These are phyloP conservation scores for Astrothelium subdiscretum DNA, from an alignment of 495 filamentous ascomycete genomes.

Conservation along the genomic window DNA sequence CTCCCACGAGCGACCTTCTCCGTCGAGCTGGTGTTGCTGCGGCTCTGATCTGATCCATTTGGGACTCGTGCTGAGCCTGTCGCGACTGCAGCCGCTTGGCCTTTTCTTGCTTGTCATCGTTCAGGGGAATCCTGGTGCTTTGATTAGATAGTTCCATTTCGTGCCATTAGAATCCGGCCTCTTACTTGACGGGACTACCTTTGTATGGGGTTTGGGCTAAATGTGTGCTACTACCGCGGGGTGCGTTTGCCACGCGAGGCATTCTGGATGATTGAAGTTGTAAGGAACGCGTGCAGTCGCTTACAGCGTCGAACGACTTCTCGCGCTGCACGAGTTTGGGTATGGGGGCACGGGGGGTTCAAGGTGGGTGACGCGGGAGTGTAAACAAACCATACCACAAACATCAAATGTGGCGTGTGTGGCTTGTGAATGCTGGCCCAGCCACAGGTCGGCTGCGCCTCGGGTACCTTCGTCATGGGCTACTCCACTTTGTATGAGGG, in stretches of 20 bases:
- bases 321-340: background rate
- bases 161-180: background rate
- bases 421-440: background rate
- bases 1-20: slow-evolving; percentile 50
- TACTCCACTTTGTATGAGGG: too few species aligned
- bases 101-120: slow-evolving; percentile 91
- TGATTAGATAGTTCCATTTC: background rate
- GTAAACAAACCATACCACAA: background rate
- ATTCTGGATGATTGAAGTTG: slow-evolving; percentile 5
- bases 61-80: slow-evolving; percentile 77
- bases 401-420: background rate
- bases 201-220: slow-evolving; percentile 16
- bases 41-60: slow-evolving; percentile 82
- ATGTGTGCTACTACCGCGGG: slow-evolving; percentile 13
- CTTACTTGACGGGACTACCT: slow-evolving; percentile 18
- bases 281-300: too few species aligned
- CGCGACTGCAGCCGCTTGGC: slow-evolving; percentile 77
- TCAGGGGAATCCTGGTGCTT: slow-evolving; percentile 59
- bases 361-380: too few species aligned
- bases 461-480: too few species aligned
- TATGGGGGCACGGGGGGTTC: too few species aligned
- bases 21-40: slow-evolving; percentile 81
- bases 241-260: slow-evolving; percentile 16
- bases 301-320: background rate
- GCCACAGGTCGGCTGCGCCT: background rate